These are phyloP conservation scores for Cichorium intybus DNA, from an alignment of 140 eudicot species.

Conservation along the genomic window DNA sequence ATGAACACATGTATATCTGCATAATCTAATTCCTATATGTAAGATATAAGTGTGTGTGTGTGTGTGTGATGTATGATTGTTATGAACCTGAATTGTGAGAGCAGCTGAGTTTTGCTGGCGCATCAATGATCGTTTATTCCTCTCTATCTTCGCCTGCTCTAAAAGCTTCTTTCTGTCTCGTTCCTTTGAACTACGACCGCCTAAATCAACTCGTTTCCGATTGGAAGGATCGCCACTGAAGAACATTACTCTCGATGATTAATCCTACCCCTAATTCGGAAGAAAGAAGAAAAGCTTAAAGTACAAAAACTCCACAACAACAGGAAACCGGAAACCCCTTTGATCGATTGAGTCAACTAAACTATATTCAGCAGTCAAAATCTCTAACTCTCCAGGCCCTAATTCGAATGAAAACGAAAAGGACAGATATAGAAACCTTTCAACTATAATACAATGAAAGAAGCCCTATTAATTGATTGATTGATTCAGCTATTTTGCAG, in stretches of 20 bases:
- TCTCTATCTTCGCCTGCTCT: conserved; percentile 79
- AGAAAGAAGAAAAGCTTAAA: not conserved
- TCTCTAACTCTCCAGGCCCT: conserved; percentile 8
- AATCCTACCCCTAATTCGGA: conserved; percentile 23
- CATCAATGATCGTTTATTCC: conserved; percentile 48
- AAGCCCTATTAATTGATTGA: conserved; percentile 5
- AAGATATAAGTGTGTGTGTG: not conserved
- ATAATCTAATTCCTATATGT: not conserved
- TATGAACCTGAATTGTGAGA: conserved; percentile 69
- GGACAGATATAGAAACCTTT: not conserved
- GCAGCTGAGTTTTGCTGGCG: conserved; percentile 87
- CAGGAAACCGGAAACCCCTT: conserved; percentile 15
- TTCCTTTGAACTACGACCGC: conserved; percentile 95
- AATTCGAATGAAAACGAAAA: not conserved
- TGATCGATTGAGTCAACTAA: conserved; percentile 20
- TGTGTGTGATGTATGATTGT: not conserved
- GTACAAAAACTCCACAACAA: conserved; percentile 2
- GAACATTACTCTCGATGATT: conserved; percentile 45
- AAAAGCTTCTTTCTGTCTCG: conserved; percentile 81
- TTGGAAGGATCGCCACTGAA: conserved; percentile 85
- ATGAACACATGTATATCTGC: not conserved
- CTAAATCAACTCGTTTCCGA: conserved; percentile 89
- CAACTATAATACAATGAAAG: not conserved
- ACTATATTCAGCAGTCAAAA: conserved; percentile 15
- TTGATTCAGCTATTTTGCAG: conserved; percentile 16